Conservation (phyloP, 768 basidiomycete genomes). For the Podaxis rugospora region DNA sequence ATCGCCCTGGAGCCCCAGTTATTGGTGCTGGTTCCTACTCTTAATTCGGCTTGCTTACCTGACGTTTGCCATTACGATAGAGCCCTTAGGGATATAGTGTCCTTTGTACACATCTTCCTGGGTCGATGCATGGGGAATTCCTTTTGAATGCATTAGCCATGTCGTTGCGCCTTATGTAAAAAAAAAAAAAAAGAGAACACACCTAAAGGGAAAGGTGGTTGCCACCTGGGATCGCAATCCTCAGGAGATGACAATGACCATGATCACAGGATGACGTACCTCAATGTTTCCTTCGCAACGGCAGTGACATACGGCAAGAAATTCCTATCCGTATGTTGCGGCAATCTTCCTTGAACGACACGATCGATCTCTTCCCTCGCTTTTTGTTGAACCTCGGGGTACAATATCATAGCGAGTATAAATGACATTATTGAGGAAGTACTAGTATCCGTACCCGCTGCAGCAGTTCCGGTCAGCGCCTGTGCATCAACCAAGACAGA, state of each 20-base stretch:
- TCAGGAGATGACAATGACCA: too few relatives aligned
- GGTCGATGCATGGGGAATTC: constrained; percentile 16
- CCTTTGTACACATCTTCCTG: constrained; percentile 12
- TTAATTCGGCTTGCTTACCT: neutral
- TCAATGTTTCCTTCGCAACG: too few relatives aligned
- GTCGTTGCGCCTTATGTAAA: too few relatives aligned
- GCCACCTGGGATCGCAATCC: too few relatives aligned
- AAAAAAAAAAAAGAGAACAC: too few relatives aligned
- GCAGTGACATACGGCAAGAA: too few relatives aligned
- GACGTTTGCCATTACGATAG: constrained; percentile 8
- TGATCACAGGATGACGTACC: too few relatives aligned
- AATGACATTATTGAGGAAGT: too few relatives aligned
- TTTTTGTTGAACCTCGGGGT: neutral
- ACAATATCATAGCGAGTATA: neutral
- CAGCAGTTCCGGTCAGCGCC: too few relatives aligned
- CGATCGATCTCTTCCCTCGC: constrained; percentile 6
- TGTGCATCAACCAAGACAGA: too few relatives aligned
- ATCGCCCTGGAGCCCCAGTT: constrained; percentile 12
- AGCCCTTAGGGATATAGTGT: constrained; percentile 10
- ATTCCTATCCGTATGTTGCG: neutral
- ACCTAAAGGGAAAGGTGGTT: too few relatives aligned
- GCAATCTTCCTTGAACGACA: neutral
- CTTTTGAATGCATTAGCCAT: neutral
- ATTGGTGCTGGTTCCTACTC: neutral
- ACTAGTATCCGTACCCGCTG: too few relatives aligned